Evolutionary conservation across 2,329 filamentous ascomycete species (phyloP), one percentile per base, ranked within the genome.

Genomic region (Penicillium frequentans): DNA sequence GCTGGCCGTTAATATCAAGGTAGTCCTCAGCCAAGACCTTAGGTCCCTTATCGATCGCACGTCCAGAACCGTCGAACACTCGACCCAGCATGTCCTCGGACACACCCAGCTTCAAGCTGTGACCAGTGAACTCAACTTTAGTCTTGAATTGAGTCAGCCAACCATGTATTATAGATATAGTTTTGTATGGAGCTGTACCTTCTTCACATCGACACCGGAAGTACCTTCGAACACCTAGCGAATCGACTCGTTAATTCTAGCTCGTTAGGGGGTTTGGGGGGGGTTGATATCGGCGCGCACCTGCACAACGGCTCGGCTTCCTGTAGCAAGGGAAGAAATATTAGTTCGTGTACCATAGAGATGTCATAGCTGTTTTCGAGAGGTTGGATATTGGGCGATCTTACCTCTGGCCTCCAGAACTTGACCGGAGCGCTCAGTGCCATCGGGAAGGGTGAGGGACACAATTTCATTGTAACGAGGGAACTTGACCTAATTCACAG

Each of bases 51-150:
- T 99, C 95, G 76, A 99, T 99, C 68, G 96, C 90, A 77, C 93
- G 90, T 73, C 95, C 95, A 59, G 95, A 98, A 71, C 95, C 95
- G 81, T 99, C 93, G 75, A 99, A 99, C 77, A 98, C 92, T 82
- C 96, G 93, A 65, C 95, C 95, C 79, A 99, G 81, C 95, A 99
- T 99, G 82, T 99, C 95, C 81, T 99, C 96, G 52, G 95, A 98
- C 59, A 99, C 95, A 78, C 95, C 95, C 52, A 99, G 90, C 86
- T 98, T 98, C 82, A 99, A 82, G 81, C 91, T 98, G 81, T 97
- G 86, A 59, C 95, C 95, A 31, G 90, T 96, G 78, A 99, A 98
- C 76, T 99, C 91, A 76, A 99, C 93, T 84, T 90, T 96, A 54
- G 93, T 96, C 93, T 95, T 71, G 65, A 11, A 2, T 23, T 5